These are phyloP conservation scores for Curvularia spicifera DNA, from an alignment of 2,329 filamentous ascomycete genomes.

Conservation along the genomic window DNA sequence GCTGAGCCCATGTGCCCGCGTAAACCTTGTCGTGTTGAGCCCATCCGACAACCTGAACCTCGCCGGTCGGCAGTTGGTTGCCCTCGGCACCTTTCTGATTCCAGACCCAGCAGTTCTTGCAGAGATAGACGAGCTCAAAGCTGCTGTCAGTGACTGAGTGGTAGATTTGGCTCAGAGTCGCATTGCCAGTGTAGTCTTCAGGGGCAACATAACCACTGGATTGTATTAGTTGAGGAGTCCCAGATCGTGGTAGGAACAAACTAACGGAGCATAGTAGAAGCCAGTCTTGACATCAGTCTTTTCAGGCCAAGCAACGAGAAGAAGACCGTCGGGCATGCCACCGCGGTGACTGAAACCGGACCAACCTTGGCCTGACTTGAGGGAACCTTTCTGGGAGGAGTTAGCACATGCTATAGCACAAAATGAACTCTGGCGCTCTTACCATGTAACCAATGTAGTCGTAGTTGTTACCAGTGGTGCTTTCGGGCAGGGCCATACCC, in stretches of 20 bases:
- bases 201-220: conserved; percentile 64
- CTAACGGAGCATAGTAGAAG: conserved; percentile 43
- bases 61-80: conserved; percentile 46
- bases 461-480: conserved; percentile 30
- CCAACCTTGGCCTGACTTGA: conserved; percentile 41
- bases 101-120: conserved; percentile 58
- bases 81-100: conserved; percentile 51
- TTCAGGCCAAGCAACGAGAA: conserved; percentile 44
- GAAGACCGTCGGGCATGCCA: conserved; percentile 45
- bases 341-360: conserved; percentile 48
- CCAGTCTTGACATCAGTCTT: conserved; percentile 38
- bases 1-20: conserved; percentile 54
- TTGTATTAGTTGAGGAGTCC: conserved; percentile 16
- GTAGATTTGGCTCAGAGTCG: conserved; percentile 66
- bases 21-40: conserved; percentile 57
- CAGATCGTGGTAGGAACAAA: neutral
- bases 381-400: conserved; percentile 36
- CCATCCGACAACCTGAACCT: conserved; percentile 60
- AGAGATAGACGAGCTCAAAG: conserved; percentile 70
- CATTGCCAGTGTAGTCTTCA: conserved; percentile 65
- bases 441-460: conserved; percentile 51
- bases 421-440: neutral
- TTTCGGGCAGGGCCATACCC: conserved; percentile 44
- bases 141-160: conserved; percentile 63
- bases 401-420: conserved; percentile 15